Conservation (phyloP, 495 filamentous ascomycete genomes). For the Aspergillus sclerotiicarbonarius region DNA sequence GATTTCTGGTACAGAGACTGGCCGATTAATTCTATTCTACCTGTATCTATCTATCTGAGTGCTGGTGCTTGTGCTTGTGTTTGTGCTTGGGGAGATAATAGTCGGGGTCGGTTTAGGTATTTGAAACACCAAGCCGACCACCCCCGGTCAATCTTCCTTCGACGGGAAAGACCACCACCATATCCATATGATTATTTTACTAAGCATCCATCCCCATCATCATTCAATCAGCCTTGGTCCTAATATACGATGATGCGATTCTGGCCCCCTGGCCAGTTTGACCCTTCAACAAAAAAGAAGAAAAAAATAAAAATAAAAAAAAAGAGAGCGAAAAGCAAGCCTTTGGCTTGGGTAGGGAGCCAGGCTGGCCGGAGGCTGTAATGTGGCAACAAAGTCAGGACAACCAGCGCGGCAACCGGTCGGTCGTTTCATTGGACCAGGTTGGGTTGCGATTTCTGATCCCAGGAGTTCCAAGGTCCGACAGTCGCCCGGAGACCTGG, state of each 20-base stretch:
- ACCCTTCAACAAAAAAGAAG: no score
- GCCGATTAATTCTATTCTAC: not conserved
- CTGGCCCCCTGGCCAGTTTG: no score
- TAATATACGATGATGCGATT: not conserved
- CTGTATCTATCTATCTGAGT: not conserved
- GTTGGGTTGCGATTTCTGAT: not conserved
- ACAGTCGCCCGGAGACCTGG: conserved; percentile 12
- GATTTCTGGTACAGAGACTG: not conserved
- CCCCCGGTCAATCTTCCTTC: not conserved
- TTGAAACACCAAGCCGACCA: not conserved
- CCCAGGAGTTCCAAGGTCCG: conserved; percentile 17
- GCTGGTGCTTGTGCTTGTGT: no score
- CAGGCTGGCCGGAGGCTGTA: conserved; percentile 12
- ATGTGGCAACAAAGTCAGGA: conserved; percentile 21
- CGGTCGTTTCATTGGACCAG: conserved; percentile 13
- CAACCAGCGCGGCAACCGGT: conserved; percentile 16
- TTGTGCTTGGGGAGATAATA: no score
- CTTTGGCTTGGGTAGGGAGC: conserved; percentile 11
- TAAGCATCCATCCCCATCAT: not conserved
- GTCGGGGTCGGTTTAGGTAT: not conserved
- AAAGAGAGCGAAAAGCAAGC: conserved; percentile 4
- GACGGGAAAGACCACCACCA: not conserved
- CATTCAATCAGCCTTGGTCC: not conserved
- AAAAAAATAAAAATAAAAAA: no score
- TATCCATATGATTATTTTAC: not conserved